A percentile compares a stretch with the other conserved stretches of the same genome.
Evolutionary conservation across 179 eudicot genomes (phyloP).

Genomic region (Drosera spatulata): DNA sequence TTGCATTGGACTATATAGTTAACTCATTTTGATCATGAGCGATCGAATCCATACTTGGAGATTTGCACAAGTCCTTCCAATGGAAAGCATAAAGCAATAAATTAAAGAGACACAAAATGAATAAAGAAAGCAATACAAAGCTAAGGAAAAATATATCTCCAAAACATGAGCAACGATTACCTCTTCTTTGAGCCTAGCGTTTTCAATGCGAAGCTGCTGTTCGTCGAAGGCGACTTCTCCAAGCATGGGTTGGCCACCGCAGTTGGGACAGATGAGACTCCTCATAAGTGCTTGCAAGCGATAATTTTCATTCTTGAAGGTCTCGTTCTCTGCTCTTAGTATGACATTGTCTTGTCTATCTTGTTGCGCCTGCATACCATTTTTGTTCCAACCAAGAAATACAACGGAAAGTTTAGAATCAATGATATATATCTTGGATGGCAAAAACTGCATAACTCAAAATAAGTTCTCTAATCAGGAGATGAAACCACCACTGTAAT

Average conservation of each 20-base stretch:
- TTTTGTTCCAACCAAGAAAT: background rate
- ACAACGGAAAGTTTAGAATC: background rate
- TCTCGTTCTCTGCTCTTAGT: constrained; percentile 75
- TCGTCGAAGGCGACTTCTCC: constrained; percentile 75
- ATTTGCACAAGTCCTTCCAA: too few relatives aligned
- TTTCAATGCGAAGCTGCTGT: constrained; percentile 84
- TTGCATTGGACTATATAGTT: too few relatives aligned
- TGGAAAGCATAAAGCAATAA: too few relatives aligned
- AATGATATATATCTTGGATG: too few relatives aligned
- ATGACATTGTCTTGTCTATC: constrained; percentile 74
- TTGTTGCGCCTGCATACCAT: constrained; percentile 65
- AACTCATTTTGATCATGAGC: too few relatives aligned
- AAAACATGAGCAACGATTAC: constrained; percentile 12
- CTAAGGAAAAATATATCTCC: too few relatives aligned
- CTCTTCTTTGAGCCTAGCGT: constrained; percentile 90
- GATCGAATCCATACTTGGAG: too few relatives aligned
- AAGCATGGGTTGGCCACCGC: constrained; percentile 69
- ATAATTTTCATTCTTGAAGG: constrained; percentile 73
- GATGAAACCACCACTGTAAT: too few relatives aligned
- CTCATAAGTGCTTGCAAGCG: constrained; percentile 68
- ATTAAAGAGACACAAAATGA: too few relatives aligned
- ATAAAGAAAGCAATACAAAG: too few relatives aligned
- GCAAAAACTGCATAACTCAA: background rate
- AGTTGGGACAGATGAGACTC: constrained; percentile 69
- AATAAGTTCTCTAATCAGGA: background rate